A percentile compares a stretch with the other conserved stretches of the same genome.
Conservation (phyloP, 345 rosid genomes). For the Xanthoceras sorbifolium region DNA sequence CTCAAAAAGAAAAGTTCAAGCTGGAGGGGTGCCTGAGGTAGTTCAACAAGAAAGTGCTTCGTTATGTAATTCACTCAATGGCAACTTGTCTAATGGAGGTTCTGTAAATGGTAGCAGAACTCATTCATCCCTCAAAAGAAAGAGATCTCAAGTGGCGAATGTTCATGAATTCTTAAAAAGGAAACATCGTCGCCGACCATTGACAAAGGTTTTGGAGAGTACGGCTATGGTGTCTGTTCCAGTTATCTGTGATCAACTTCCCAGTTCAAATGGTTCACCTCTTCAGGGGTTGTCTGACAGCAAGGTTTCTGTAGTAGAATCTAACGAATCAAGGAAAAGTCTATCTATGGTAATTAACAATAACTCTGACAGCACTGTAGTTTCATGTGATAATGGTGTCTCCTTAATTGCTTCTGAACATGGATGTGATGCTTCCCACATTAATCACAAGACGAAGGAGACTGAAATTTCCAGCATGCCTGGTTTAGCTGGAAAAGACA, state of each 20-base stretch:
- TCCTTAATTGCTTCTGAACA: slow-evolving; percentile 45
- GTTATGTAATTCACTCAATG: slow-evolving; percentile 39
- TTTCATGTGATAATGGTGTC: slow-evolving; percentile 58
- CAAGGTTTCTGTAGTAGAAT: slow-evolving; percentile 53
- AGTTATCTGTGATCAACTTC: slow-evolving; percentile 65
- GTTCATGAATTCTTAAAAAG: slow-evolving; percentile 63
- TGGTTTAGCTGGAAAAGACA: slow-evolving; percentile 54
- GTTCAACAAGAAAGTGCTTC: slow-evolving; percentile 43
- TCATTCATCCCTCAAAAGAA: slow-evolving; percentile 53
- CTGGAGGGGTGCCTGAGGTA: slow-evolving; percentile 32
- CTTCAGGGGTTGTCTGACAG: slow-evolving; percentile 57
- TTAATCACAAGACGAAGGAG: slow-evolving; percentile 53
- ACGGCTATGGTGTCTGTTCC: slow-evolving; percentile 82
- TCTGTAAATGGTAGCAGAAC: slow-evolving; percentile 51
- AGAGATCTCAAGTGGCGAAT: slow-evolving; percentile 65
- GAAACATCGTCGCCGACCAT: slow-evolving; percentile 75
- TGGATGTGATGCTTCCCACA: slow-evolving; percentile 46
- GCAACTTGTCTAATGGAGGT: slow-evolving; percentile 54
- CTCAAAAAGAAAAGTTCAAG: slow-evolving; percentile 44
- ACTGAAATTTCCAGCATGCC: slow-evolving; percentile 50
- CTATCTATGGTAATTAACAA: slow-evolving; percentile 45
- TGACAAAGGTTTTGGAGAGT: slow-evolving; percentile 90
- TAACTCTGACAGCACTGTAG: slow-evolving; percentile 70
- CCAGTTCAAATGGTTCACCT: slow-evolving; percentile 48
- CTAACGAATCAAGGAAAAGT: slow-evolving; percentile 62